Evolutionary conservation across 306 rosid genomes (phyloP).

Genomic region (Sphenostylis stenocarpa): DNA sequence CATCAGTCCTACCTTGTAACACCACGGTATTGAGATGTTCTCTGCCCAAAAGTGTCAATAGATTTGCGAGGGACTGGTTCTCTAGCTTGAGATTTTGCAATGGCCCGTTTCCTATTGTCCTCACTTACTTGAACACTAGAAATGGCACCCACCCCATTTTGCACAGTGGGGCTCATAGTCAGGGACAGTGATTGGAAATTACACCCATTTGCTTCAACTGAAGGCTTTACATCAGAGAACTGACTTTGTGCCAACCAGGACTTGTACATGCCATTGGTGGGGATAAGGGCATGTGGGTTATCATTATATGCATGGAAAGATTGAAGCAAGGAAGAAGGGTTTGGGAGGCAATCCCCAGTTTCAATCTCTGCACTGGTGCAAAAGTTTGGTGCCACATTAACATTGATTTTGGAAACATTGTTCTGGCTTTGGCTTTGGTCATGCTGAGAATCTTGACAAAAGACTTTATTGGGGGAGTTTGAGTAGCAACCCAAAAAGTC

Average conservation of each 20-base stretch:
- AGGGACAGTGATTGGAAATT: slow-evolving; percentile 64
- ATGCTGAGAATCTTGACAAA: slow-evolving; percentile 43
- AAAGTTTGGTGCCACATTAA: slow-evolving; percentile 56
- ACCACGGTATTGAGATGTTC: slow-evolving; percentile 97
- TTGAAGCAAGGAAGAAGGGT: slow-evolving; percentile 41
- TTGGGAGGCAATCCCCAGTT: slow-evolving; percentile 40
- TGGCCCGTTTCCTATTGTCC: slow-evolving; percentile 61
- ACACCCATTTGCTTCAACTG: slow-evolving; percentile 48
- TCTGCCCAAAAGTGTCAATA: slow-evolving; percentile 92
- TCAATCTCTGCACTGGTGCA: slow-evolving; percentile 45
- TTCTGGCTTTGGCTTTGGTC: slow-evolving; percentile 43
- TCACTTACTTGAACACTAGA: slow-evolving; percentile 46
- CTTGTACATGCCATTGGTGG: slow-evolving; percentile 54
- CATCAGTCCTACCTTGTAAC: slow-evolving; percentile 68
- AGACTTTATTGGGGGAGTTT: slow-evolving; percentile 57
- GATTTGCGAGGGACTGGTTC: slow-evolving; percentile 90
- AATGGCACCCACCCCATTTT: slow-evolving; percentile 46
- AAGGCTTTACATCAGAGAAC: slow-evolving; percentile 46
- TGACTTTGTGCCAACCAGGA: slow-evolving; percentile 74
- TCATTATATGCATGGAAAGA: slow-evolving; percentile 49
- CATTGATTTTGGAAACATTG: slow-evolving; percentile 51
- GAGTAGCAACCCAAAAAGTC: slow-evolving; percentile 94
- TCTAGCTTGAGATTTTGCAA: slow-evolving; percentile 52
- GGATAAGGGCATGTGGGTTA: slow-evolving; percentile 47
- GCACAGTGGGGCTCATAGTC: slow-evolving; percentile 69